Conservation (phyloP, 2,329 filamentous ascomycete species). For the Alternaria triticina region DNA sequence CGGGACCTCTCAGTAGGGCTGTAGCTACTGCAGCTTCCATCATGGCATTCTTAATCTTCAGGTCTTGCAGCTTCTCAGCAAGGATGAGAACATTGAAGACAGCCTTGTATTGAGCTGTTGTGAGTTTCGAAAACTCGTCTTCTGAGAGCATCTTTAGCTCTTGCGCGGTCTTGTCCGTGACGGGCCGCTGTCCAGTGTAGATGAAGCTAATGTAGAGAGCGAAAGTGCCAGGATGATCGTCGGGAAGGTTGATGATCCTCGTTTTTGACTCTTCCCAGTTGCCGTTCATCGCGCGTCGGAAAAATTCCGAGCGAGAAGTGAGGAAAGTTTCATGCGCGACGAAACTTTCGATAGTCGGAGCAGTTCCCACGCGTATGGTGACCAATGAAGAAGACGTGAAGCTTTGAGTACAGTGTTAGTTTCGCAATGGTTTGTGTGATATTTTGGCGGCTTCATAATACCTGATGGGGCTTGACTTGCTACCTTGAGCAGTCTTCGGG, state of each 20-base stretch:
- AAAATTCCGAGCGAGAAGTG: constrained; percentile 18
- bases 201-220: constrained; percentile 14
- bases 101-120: not conserved
- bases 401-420: not conserved
- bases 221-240: constrained; percentile 15
- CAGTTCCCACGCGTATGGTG: constrained; percentile 8
- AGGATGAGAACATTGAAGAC: not conserved
- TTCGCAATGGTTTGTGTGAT: not conserved
- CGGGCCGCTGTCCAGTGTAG: constrained; percentile 9
- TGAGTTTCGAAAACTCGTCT: too few species aligned
- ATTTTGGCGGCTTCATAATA: too few species aligned
- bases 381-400: not conserved
- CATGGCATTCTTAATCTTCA: not conserved
- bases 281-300: constrained; percentile 19
- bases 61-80: not conserved
- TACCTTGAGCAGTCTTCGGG: not conserved
- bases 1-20: not conserved
- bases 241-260: constrained; percentile 4
- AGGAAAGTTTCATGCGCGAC: constrained; percentile 16
- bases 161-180: not conserved
- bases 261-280: constrained; percentile 16
- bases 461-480: not conserved
- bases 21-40: not conserved
- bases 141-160: not conserved
- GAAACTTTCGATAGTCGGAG: not conserved